Evolutionary conservation across 108 stramenopile genomes (phyloP), one percentile per base, ranked within the genome.

Genomic region (Nitzschia palea): DNA sequence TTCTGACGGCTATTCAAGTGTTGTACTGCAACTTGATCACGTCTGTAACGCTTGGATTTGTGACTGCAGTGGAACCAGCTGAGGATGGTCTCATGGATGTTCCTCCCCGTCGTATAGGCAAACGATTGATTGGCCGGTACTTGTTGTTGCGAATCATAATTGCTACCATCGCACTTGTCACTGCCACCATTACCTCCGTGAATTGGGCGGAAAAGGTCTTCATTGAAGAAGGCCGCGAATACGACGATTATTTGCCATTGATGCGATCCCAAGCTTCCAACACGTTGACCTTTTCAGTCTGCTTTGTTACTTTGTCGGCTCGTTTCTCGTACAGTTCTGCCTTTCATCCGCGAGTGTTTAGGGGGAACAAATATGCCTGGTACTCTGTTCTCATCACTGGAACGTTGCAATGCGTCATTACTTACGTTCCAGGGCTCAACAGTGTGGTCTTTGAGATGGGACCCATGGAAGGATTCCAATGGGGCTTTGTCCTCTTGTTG

Each of bases 11-110:
- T 44, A 88, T 91, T 43, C 90, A 91, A 60, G 87, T 91, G 30
- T 60, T 91, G 20, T 91, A 86, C 69, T 91, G 84, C 51, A 91
- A 91, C 83, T 85, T 91, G 80, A 91, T 91, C 52, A 86, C 85
- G 69, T 86, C 90, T 22, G 80, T 86, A 0, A 91, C 90, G 15
- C 87, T 91, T 79, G 90, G 90, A 22, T 91, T 91, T 58, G 90
- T 91, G 30, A 62, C 73, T 33, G 90, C 90, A 35, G 83, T 91
- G 44, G 90, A 91, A 60, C 90, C 90, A 30, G 86, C 90, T 22
- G 90, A 91, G 60, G 85, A 88, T 74, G 90, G 90, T 59, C 88
- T 91, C 70, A 90, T 90, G 89, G 40, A 56, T 15, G 29, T 78
- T 26, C 85, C 83, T 51, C 90, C 90, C 5, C 86, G 90, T 45